Conservation (phyloP, 2,329 filamentous ascomycete species). For the Fusarium kyushuense region DNA sequence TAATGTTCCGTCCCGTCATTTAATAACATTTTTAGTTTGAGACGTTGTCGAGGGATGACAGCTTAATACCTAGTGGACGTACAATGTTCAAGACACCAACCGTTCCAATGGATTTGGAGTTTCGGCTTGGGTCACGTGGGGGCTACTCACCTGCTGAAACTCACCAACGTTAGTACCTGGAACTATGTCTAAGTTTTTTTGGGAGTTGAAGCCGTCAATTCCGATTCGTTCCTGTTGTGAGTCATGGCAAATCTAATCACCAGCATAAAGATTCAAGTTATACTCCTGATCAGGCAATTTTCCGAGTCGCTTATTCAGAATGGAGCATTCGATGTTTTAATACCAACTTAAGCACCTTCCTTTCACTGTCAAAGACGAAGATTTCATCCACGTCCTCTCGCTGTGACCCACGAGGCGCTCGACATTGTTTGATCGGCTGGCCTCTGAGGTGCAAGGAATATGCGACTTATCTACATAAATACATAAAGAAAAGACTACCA, state of each 20-base stretch:
- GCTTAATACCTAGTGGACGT: background rate
- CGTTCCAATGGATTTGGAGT: background rate
- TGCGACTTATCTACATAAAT: too few relatives aligned
- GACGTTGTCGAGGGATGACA: background rate
- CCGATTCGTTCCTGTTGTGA: background rate
- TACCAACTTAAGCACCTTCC: background rate
- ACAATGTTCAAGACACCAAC: background rate
- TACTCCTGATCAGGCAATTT: background rate
- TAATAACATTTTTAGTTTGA: background rate
- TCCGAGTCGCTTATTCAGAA: background rate
- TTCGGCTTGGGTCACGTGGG: background rate
- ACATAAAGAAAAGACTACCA: background rate
- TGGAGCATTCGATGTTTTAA: background rate
- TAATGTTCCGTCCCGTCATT: slow-evolving; percentile 1
- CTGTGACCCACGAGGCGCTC: slow-evolving; percentile 9
- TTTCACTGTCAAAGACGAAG: background rate
- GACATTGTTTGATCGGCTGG: background rate
- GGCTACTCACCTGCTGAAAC: slow-evolving; percentile 3
- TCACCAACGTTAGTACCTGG: slow-evolving; percentile 3
- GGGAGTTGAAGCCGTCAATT: background rate
- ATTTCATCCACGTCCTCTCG: background rate
- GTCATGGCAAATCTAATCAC: background rate
- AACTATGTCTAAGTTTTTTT: background rate
- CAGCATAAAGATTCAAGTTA: background rate
- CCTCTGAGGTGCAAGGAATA: background rate